Base-by-base conservation (phyloP, 768 basidiomycete genomes). In the Stropharia rugosoannulata region DNA sequence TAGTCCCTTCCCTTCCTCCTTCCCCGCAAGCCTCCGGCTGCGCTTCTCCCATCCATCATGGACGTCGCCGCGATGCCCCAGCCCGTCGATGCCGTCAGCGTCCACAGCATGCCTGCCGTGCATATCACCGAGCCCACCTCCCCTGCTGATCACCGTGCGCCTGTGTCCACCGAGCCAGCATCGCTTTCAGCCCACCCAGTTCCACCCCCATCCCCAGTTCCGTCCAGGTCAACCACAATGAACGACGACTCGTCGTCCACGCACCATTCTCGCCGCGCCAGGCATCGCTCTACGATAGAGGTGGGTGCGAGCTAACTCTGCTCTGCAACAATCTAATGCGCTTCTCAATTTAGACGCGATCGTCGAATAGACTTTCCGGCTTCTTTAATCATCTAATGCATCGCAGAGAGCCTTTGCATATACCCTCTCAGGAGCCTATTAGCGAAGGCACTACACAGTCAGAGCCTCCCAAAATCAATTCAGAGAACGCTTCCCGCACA, bases 301-400 rank as follows among this genome's bases (percentile, higher is more conserved):
- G 89, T 91, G 65, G 64, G 79, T 35, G 49, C 32, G 50, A 18
- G 48, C 41, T 47, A 45, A 58, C 48, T 45, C 27, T 39, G 42
- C 45, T 47, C 50, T 58, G 60, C 64, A 64, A 42, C 55, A 62
- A 67, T 11, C 35, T 59, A 49, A 58, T 39, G 15, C 29, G 27
- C 27, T 41, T 22, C 37, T 44, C 42, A 50, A 46, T 46, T 42
- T 52, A 86, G 80, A 69, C 71, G 56, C 85, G 90, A 54, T 73
- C 86, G 38, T 79, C 86, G 25, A 90, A 86, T 66, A 80, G 91
- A 27, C 76, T 93, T 29, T 93, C 92, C 22, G 91, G 91, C n/a
- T 93, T 93, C 71, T 85, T 93, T 68, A 86, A 82, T 13, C 84
- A 82, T 62, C 78, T 93, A 55, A 89, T 93, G 5, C 84, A 88